Percentiles rank a stretch among this genome's conserved stretches.
Conservation (phyloP, 129 eudicot species). For the Arctium lappa region DNA sequence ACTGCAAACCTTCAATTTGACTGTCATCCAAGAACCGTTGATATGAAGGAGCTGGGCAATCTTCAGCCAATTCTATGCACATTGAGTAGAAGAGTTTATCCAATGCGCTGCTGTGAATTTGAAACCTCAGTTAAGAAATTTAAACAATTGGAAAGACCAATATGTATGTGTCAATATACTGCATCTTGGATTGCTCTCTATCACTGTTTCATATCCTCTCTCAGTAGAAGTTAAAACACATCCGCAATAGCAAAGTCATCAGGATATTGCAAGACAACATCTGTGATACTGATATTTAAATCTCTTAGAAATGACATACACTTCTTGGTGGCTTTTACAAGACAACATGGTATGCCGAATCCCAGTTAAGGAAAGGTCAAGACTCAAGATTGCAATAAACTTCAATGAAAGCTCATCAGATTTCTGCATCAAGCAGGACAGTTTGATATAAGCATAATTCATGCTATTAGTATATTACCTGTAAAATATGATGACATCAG, state of each 20-base stretch:
- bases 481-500: slow-evolving; percentile 73
- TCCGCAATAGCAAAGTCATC: not conserved
- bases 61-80: slow-evolving; percentile 41
- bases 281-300: not conserved
- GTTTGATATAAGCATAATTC: not conserved
- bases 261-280: not conserved
- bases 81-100: slow-evolving; percentile 58
- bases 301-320: not conserved
- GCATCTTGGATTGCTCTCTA: not conserved
- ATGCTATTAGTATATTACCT: slow-evolving; percentile 44
- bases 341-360: not conserved
- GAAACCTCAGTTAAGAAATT: slow-evolving; percentile 12
- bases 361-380: not conserved
- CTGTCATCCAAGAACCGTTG: slow-evolving; percentile 48
- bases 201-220: not conserved
- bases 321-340: not conserved
- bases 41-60: slow-evolving; percentile 34
- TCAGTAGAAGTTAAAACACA: not conserved
- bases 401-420: not conserved
- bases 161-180: not conserved
- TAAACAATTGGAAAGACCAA: slow-evolving; percentile 5
- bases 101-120: slow-evolving; percentile 68
- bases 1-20: slow-evolving; percentile 66
- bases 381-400: not conserved
- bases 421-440: slow-evolving; percentile 3